These are phyloP conservation scores for Penicillium mononematosum DNA, from an alignment of 495 filamentous ascomycete genomes.

Conservation along the genomic window DNA sequence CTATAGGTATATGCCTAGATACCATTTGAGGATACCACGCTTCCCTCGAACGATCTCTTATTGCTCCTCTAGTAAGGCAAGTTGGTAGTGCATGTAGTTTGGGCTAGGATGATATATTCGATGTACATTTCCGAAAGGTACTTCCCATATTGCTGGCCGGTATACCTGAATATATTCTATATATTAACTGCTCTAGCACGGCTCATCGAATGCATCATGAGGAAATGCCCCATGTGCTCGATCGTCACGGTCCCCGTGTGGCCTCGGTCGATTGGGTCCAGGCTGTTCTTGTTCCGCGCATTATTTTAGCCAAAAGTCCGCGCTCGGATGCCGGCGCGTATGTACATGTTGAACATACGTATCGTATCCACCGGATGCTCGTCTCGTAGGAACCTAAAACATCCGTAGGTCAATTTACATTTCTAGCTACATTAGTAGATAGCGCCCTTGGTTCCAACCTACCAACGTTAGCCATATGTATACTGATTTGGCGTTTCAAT, in stretches of 20 bases:
- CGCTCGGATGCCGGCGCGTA: neutral
- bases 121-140: neutral
- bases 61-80: neutral
- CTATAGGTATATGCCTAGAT: no score
- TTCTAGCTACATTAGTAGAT: neutral
- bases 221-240: neutral
- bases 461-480: neutral
- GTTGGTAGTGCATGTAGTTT: neutral
- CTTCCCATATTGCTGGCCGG: neutral
- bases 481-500: neutral
- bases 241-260: neutral
- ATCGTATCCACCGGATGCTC: neutral
- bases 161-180: neutral
- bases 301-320: neutral
- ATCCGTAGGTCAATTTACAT: neutral
- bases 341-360: neutral
- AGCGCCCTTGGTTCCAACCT: neutral
- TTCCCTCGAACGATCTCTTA: neutral
- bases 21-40: neutral
- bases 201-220: neutral
- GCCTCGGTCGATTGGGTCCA: neutral
- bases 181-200: neutral
- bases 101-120: neutral
- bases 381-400: neutral
- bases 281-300: neutral